Base-by-base conservation (phyloP, 306 rosid species). In the Vachellia pachyceras region DNA sequence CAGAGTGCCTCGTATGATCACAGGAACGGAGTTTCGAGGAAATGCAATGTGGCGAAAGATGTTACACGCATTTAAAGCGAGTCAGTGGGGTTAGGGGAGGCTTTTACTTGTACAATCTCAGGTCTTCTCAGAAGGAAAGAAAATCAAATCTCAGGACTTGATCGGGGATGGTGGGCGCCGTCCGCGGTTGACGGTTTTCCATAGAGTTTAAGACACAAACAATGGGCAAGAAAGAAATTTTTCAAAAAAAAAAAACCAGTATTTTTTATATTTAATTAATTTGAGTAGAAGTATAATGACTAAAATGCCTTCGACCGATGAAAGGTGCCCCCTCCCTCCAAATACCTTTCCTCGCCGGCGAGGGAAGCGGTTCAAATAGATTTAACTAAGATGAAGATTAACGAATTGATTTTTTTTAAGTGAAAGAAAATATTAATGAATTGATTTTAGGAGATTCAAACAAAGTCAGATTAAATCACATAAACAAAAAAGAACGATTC, bases 71-170 rank as follows among this genome's bases (percentile, higher is more conserved):
- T 29, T 70, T 72, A 22, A 45, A 14, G 45, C n/a, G 25, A 25
- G 13, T 73, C 7, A 14, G 61, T 40, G 79, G 76, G 42, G 78
- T 54, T 78, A 45, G 20, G 69, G 3, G 76, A 79, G 80, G 61
- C 69, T 1, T 75, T 83, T 46, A 46, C n/a, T 29, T 55, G n/a
- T 40, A 36, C 3, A 50, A 35, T 75, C 77, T 3, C 54, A 11
- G 13, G 37, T 58, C 45, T 7, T 25, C 60, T 39, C 17, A 35
- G 17, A 77, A 35, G 1, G 22, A 13, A 77, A 65, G 74, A 77
- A 77, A 66, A 65, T 47, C 39, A 47, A 65, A 33, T 6, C 46
- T 10, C 35, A 8, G 25, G 5, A 36, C 2, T 46, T 3, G 52
- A 36, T n/a, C 0, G 18, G 3, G 52, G 5, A 20, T 11, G 50